Evolutionary conservation across 805 yeast species (phyloP), one percentile per base, ranked within the genome.

Genomic region (Saccharomycopsis sp.): DNA sequence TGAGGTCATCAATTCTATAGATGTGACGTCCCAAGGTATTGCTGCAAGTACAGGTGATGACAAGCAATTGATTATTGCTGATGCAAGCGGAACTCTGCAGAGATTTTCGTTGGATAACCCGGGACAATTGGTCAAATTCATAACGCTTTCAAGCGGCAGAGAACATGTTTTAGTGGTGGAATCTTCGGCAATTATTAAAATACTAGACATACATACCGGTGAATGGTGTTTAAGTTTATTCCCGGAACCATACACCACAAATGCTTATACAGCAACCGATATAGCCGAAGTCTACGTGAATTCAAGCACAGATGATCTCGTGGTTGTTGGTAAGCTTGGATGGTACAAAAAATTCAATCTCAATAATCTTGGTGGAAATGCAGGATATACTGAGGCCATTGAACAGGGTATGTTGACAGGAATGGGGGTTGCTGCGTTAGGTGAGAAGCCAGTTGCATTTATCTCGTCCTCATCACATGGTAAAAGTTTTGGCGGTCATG

Each of bases 321-420:
- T 44, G 12, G 49, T 44, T 17, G 49, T 44, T 17, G 22, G 49
- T 12, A 44, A 19, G 12, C 22, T 19, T 17, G 49, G 49, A 19
- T 44, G 49, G 49, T 44, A 44, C 49, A 44, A 44, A 19, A 44
- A 44, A 44, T 44, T 44, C 20, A 44, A 17, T 44, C 22, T 44
- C 49, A 44, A 44, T 44, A n/a, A 17, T 12, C 19, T 44, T 44
- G 7, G 3, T 5, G 49, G 49, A 44, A 19, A 17, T 17, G 49
- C 9, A 12, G 49, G 49, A 3, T 44, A 44, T 44, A 44, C 49
- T 3, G 22, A 3, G 12, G 20, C 49, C 22, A 44, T 5, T 17
- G 49, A 44, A 44, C 49, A 44, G 9, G 49, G 49, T 3, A 17
- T 44, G 22, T 44, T 44, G 49, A 44, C 49, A 5, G 49, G 49